A percentile compares a stretch with the other conserved stretches of the same genome.
These are phyloP conservation scores for Babesia caballi DNA, from an alignment of 169 alveolate species.

Conservation along the genomic window DNA sequence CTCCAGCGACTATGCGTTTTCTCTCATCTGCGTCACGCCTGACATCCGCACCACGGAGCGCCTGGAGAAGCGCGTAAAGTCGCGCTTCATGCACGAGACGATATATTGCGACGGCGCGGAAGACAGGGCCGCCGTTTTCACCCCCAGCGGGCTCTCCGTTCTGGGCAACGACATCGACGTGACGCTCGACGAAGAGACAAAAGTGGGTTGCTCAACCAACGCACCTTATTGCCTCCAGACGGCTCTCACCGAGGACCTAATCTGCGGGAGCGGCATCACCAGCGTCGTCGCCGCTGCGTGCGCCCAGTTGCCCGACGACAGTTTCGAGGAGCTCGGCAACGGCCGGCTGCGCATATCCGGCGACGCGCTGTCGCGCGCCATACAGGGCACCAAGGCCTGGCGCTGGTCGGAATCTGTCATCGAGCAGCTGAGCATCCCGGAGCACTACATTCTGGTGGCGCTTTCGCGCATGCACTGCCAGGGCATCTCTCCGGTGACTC, in stretches of 20 bases:
- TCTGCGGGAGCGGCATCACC: constrained; percentile 27
- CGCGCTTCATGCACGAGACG: constrained; percentile 72
- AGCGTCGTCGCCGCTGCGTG: constrained; percentile 20
- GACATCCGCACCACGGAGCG: constrained; percentile 69
- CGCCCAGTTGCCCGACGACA: constrained; percentile 14
- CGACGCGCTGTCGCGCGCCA: neutral
- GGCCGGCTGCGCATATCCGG: constrained; percentile 2
- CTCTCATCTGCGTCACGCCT: constrained; percentile 65
- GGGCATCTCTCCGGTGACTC: constrained; percentile 52
- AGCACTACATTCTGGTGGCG: constrained; percentile 44
- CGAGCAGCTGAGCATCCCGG: constrained; percentile 41
- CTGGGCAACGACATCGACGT: constrained; percentile 7
- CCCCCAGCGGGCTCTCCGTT: neutral
- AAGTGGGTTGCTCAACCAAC: neutral
- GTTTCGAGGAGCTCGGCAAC: neutral
- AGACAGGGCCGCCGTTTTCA: constrained; percentile 2
- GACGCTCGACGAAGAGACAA: constrained; percentile 14
- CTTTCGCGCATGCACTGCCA: constrained; percentile 42
- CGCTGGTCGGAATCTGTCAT: neutral
- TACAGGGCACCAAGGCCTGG: neutral
- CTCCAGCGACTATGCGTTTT: constrained; percentile 48
- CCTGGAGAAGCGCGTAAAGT: constrained; percentile 74
- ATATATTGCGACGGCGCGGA: constrained; percentile 40
- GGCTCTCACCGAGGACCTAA: neutral
- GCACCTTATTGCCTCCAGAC: neutral